Percentiles rank a stretch among this genome's conserved stretches.
Conservation (phyloP, 2,329 filamentous ascomycete genomes). For the Cladosporium sp. region DNA sequence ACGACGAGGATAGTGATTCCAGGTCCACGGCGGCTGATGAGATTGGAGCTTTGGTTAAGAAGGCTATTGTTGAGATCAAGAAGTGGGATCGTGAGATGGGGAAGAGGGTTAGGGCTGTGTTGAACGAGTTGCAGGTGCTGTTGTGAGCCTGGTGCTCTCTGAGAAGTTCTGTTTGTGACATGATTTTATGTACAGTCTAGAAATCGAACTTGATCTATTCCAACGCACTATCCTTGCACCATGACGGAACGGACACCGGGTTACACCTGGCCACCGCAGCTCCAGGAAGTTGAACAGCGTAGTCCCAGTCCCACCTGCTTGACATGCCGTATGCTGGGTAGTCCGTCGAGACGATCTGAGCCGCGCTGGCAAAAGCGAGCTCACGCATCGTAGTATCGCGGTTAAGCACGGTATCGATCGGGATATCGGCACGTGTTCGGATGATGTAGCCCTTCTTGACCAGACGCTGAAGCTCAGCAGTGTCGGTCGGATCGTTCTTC, state of each 20-base stretch:
- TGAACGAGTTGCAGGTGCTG: not conserved
- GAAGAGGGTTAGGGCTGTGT: not conserved
- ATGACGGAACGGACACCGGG: slow-evolving; percentile 40
- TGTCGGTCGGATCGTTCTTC: slow-evolving; percentile 48
- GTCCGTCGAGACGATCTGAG: slow-evolving; percentile 55
- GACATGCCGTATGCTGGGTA: slow-evolving; percentile 52
- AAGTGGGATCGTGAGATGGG: not conserved
- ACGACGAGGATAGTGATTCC: not conserved
- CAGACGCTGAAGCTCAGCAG: slow-evolving; percentile 47
- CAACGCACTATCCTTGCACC: slow-evolving; percentile 38
- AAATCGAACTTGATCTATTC: slow-evolving; percentile 17
- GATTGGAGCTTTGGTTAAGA: not conserved
- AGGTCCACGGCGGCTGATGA: not conserved
- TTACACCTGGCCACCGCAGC: slow-evolving; percentile 42
- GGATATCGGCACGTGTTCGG: slow-evolving; percentile 52
- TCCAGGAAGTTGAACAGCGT: slow-evolving; percentile 41
- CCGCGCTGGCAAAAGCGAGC: slow-evolving; percentile 49
- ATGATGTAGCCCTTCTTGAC: slow-evolving; percentile 53
- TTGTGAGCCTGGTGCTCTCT: not conserved
- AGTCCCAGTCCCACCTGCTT: slow-evolving; percentile 52
- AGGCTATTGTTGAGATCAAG: not conserved
- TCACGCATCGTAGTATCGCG: slow-evolving; percentile 49
- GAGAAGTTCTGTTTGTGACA: not conserved
- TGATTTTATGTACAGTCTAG: not conserved
- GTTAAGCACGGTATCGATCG: slow-evolving; percentile 47